Base-by-base conservation (phyloP, 169 alveolate genomes). In the Plasmodium vivax region DNA sequence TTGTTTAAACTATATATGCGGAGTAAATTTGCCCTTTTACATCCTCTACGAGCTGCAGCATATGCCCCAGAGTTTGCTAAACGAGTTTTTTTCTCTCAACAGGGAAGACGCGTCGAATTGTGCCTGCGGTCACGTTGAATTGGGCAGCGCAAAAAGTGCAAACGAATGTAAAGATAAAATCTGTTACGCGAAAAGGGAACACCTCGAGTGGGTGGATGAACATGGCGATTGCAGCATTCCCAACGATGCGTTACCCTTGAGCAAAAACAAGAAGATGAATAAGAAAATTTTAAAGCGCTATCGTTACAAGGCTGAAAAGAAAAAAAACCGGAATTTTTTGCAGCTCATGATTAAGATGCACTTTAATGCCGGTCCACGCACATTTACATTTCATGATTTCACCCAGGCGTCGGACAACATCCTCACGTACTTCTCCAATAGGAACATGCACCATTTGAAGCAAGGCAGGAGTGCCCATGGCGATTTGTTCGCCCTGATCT, bases 1-100 rank as follows among this genome's bases (percentile, higher is more conserved):
- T 34, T 87, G 93, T 79, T 75, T 87, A 87, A 87, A 87, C 81
- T 79, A 87, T 77, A 77, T 87, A 34, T 87, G 93, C 81, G 93
- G 85, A 19, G 82, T 79, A 79, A 87, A 87, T 54, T 75, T 87
- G 34, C 93, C 93, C 62, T 87, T 87, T 75, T 87, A 87, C 54
- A 56, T 77, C 45, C 77, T 87, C 72, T 77, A 62, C 68, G 82
- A 87, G 47, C 54, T 75, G 38, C 73, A 87, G 30, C 47, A 87
- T 75, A 34, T 87, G 51, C 93, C 93, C 68, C 45, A 51, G 30
- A 54, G 51, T 75, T 51, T 87, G 34, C 30, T 87, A 41, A 87
- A 87, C 27, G 68, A 87, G 14, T 77, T 87, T 58, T 87, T 87
- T 77, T 74, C 87, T 54, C 81, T 77, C 30, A 41, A 87, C 27